These are phyloP conservation scores for Escallonia herrerae DNA, from an alignment of 129 eudicot species.

Conservation along the genomic window DNA sequence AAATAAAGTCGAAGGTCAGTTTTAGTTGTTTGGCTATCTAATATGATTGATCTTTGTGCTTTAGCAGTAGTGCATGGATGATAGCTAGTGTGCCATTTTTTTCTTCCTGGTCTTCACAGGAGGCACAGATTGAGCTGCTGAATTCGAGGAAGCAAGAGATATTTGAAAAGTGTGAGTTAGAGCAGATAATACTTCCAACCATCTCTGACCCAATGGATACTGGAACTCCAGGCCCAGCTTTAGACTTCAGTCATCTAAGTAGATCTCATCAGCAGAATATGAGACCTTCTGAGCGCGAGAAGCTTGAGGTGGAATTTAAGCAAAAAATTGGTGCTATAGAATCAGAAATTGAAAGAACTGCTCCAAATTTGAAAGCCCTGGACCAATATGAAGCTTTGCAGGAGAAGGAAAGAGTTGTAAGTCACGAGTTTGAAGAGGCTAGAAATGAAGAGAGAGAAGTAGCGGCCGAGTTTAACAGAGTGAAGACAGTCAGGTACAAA, in stretches of 20 bases:
- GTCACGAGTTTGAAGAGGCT: slow-evolving; percentile 80
- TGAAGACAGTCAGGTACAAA: slow-evolving; percentile 62
- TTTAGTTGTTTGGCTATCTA: neutral
- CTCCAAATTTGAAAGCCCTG: slow-evolving; percentile 93
- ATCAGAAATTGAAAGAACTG: slow-evolving; percentile 83
- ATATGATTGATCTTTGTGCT: neutral
- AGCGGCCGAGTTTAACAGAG: slow-evolving; percentile 50
- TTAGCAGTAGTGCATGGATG: neutral
- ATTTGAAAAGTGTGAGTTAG: slow-evolving; percentile 82
- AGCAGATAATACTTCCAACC: slow-evolving; percentile 66
- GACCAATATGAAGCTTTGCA: slow-evolving; percentile 82
- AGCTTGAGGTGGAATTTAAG: slow-evolving; percentile 69
- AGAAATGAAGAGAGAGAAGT: slow-evolving; percentile 70
- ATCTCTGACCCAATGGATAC: slow-evolving; percentile 84
- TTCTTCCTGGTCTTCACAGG: slow-evolving; percentile 40
- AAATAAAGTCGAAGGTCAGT: slow-evolving; percentile 74
- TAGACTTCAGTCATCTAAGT: slow-evolving; percentile 66
- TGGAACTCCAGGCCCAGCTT: slow-evolving; percentile 52
- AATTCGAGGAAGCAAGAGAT: slow-evolving; percentile 77
- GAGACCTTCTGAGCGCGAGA: slow-evolving; percentile 76
- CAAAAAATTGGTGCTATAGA: slow-evolving; percentile 67
- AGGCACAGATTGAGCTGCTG: slow-evolving; percentile 55
- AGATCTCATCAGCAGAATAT: slow-evolving; percentile 55
- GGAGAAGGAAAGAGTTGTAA: slow-evolving; percentile 72
- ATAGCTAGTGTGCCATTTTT: slow-evolving; percentile 1